Evolutionary conservation across 257 asterid genomes (phyloP).

Genomic region (Datura wrightii): DNA sequence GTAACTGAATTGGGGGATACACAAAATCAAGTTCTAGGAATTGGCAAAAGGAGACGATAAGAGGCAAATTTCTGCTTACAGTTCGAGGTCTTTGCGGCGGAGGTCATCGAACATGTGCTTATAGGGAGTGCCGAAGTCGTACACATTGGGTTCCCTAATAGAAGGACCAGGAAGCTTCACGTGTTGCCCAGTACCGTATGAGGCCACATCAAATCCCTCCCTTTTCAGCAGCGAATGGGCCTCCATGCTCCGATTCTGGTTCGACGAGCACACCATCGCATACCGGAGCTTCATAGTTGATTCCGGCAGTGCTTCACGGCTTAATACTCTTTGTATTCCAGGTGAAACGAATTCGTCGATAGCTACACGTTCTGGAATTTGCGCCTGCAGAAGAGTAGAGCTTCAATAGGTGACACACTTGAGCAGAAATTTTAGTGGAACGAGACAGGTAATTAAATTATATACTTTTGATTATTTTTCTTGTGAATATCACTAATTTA

Average conservation of each 20-base stretch:
- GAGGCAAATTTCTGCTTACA: constrained; percentile 47
- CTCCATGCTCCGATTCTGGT: constrained; percentile 99
- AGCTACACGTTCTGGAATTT: neutral
- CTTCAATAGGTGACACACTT: neutral
- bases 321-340: neutral
- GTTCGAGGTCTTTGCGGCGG: constrained; percentile 92
- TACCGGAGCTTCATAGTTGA: constrained; percentile 73
- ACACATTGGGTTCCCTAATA: constrained; percentile 93
- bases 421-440: neutral
- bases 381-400: neutral
- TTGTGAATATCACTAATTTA: neutral
- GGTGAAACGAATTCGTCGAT: neutral
- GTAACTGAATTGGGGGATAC: neutral
- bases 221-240: constrained; percentile 83
- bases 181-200: constrained; percentile 98
- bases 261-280: constrained; percentile 98
- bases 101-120: constrained; percentile 95
- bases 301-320: constrained; percentile 8
- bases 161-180: constrained; percentile 99
- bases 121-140: constrained; percentile 97
- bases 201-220: constrained; percentile 88
- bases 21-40: neutral
- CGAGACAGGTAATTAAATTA: neutral
- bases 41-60: neutral
- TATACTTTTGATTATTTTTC: neutral